Percentiles rank a stretch among this genome's conserved stretches.
Evolutionary conservation across 768 basidiomycete species (phyloP).

Genomic region (Botryobasidium botryosum): DNA sequence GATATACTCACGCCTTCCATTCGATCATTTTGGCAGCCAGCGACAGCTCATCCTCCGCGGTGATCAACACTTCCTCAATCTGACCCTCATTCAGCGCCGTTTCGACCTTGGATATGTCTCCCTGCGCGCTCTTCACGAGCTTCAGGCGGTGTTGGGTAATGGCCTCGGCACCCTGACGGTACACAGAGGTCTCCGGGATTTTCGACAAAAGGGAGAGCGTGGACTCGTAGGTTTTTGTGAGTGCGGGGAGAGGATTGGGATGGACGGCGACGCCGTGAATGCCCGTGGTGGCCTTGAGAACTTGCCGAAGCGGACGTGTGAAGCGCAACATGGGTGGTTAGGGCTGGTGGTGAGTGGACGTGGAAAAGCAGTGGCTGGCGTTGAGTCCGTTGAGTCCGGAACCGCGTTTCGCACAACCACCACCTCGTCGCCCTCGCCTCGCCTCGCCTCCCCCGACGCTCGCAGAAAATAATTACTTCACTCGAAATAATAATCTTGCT

Average conservation of each 20-base stretch:
- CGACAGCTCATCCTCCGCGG: constrained; percentile 66
- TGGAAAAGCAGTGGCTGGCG: neutral
- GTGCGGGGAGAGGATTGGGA: constrained; percentile 64
- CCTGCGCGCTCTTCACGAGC: constrained; percentile 47
- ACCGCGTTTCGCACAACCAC: too few relatives aligned
- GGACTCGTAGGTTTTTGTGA: constrained; percentile 55
- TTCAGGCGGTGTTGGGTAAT: constrained; percentile 65
- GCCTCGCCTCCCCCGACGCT: too few relatives aligned
- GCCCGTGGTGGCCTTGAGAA: constrained; percentile 65
- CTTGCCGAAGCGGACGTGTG: constrained; percentile 17
- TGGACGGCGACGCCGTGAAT: constrained; percentile 74
- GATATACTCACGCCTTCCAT: constrained; percentile 80
- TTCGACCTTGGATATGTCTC: constrained; percentile 51
- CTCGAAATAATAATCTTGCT: too few relatives aligned
- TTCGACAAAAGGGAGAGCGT: constrained; percentile 50
- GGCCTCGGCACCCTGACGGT: constrained; percentile 77
- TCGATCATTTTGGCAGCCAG: constrained; percentile 73
- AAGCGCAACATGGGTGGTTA: constrained; percentile 51
- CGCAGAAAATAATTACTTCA: too few relatives aligned
- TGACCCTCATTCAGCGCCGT: constrained; percentile 64
- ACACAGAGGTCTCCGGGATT: constrained; percentile 71
- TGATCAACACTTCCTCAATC: constrained; percentile 70
- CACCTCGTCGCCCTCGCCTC: too few relatives aligned
- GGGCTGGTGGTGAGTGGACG: neutral
- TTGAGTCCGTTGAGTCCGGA: too few relatives aligned